Base-by-base conservation (phyloP, 306 rosid species). In the peach (Prunus persica) region DNA sequence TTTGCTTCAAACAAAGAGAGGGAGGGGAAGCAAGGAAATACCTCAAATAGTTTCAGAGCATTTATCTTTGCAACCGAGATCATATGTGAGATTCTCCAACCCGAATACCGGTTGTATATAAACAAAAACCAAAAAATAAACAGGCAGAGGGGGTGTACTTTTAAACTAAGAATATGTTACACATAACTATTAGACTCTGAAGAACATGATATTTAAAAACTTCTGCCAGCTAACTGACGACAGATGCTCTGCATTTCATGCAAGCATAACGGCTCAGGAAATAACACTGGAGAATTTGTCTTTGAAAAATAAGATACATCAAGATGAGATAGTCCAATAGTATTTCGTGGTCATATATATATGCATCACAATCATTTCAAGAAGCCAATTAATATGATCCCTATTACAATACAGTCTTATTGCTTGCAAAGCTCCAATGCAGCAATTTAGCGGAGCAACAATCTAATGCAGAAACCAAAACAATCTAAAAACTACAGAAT, bases 401-500 rank as follows among this genome's bases (percentile, higher is more conserved):
- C 58, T 15, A 47, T 57, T 20, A 69, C 65, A 66, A 45, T 67
- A 34, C 52, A 69, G 30, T 46, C 78, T 79, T 71, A 68, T 75
- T 82, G 32, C 65, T 77, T 27, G 71, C 52, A 38, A 16, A 3
- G 55, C 67, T 41, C 38, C 55, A 73, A 63, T 69, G 74, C 71
- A 77, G 49, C n/a, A 43, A 60, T 30, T 10, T 49, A 45, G 76
- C 16, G 22, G 73, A 50, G 28, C 69, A 78, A 69, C 65, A 73
- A 69, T 25, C 76, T 79, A 71, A 71, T 62, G 41, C 69, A 76
- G 76, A 78, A 45, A 64, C 20, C 11, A 43, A 80, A 69, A 65
- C 62, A 73, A 13, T 65, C 62, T 34, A 62, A 18, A 64, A 80
- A 3, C 70, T 82, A 20, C 20, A 38, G 64, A 67, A 78, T 73